Percentiles rank a stretch among this genome's conserved stretches.
phyloP scores from a whole-genome alignment of 805 yeast species.

The Myxozyma neotropica region DNA sequence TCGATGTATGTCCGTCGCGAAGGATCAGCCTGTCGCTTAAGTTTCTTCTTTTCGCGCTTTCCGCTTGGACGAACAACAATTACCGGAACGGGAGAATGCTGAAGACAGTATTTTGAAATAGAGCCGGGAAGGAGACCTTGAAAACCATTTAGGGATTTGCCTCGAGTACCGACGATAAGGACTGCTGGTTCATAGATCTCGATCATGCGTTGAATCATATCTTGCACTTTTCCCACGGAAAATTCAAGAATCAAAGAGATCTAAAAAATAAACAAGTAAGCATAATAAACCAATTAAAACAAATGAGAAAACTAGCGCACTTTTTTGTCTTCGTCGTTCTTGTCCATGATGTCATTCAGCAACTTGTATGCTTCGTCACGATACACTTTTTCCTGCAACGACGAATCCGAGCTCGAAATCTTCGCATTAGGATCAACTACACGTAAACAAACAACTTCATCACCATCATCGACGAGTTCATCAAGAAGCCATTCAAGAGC shows the following conservation, averaged over 20 bases:
- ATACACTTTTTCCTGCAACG: conserved; percentile 37
- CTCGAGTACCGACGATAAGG: conserved; percentile 52
- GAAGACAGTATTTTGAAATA: conserved; percentile 53
- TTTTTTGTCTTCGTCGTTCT: conserved; percentile 45
- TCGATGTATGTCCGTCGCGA: conserved; percentile 37
- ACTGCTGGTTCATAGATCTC: conserved; percentile 51
- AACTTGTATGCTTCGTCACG: conserved; percentile 44
- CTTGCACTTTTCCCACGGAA: conserved; percentile 50
- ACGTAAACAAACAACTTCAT: conserved; percentile 50
- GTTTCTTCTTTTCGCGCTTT: conserved; percentile 41
- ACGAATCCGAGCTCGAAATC: conserved; percentile 31
- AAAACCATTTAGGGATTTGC: conserved; percentile 47
- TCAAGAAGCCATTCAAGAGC: conserved; percentile 53
- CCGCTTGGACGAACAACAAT: conserved; percentile 49
- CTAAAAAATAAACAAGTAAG: neutral
- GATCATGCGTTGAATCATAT: conserved; percentile 47
- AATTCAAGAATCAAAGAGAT: conserved; percentile 51
- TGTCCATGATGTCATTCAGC: conserved; percentile 41
- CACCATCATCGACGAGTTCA: conserved; percentile 50
- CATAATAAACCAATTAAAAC: neutral
- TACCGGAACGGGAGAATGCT: conserved; percentile 52
- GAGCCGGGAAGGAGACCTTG: conserved; percentile 50
- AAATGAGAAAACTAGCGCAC: neutral
- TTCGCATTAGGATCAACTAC: conserved; percentile 46
- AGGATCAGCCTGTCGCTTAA: conserved; percentile 43